A percentile compares a stretch with the other conserved stretches of the same genome.
phyloP scores from a whole-genome alignment of 2,329 filamentous ascomycete species.

The Eurotiales sp. region DNA sequence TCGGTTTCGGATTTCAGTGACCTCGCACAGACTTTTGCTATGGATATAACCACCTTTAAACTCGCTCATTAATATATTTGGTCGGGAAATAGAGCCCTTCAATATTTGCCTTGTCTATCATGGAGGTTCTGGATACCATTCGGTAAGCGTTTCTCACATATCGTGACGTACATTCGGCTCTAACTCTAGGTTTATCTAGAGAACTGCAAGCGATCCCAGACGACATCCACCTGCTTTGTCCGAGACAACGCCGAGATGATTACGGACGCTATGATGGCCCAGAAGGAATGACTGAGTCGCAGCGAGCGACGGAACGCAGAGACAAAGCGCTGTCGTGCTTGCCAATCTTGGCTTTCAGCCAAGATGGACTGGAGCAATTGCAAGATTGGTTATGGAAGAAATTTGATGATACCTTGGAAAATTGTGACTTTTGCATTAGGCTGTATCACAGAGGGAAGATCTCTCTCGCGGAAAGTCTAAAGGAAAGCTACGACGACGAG shows the following conservation, averaged over 20 bases:
- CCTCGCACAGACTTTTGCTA: too few relatives aligned
- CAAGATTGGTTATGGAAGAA: constrained; percentile 57
- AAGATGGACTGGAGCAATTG: constrained; percentile 58
- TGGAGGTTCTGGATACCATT: constrained; percentile 42
- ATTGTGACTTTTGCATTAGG: constrained; percentile 67
- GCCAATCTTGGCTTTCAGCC: constrained; percentile 64
- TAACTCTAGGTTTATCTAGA: constrained; percentile 21
- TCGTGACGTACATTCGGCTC: not conserved
- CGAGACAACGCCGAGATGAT: constrained; percentile 61
- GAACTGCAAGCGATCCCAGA: constrained; percentile 43
- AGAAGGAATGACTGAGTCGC: constrained; percentile 48
- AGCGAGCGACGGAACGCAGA: constrained; percentile 54
- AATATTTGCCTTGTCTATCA: constrained; percentile 15
- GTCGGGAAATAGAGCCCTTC: not conserved
- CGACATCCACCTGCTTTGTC: constrained; percentile 64
- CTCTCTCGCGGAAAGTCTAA: constrained; percentile 58
- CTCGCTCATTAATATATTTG: too few relatives aligned
- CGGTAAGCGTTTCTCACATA: constrained; percentile 28
- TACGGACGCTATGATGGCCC: constrained; percentile 60
- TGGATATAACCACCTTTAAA: too few relatives aligned
- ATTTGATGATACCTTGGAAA: constrained; percentile 57
- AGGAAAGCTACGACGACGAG: constrained; percentile 51
- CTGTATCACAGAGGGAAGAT: constrained; percentile 70
- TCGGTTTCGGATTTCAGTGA: too few relatives aligned
- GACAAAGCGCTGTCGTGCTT: constrained; percentile 65